Evolutionary conservation across 257 asterid genomes (phyloP).

Genomic region (Coffea canephora): DNA sequence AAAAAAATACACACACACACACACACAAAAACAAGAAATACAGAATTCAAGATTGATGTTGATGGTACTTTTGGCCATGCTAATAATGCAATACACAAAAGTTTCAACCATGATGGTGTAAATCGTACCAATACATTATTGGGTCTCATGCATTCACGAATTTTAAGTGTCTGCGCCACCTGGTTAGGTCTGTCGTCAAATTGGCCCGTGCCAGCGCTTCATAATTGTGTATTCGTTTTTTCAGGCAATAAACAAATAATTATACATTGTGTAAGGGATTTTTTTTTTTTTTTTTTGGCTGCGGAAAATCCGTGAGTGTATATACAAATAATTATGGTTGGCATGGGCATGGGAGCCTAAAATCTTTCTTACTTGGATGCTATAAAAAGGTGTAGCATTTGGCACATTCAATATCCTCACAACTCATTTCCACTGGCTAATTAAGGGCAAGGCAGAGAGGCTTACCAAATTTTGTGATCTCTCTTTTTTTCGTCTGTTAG

Average conservation of each 20-base stretch:
- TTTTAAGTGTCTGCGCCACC: not conserved
- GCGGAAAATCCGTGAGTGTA: too few species aligned
- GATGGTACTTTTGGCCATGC: too few species aligned
- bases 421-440: not conserved
- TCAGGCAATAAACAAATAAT: too few species aligned
- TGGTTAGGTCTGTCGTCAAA: slow-evolving; percentile 5
- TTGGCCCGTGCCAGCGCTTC: slow-evolving; percentile 8
- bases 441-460: too few species aligned
- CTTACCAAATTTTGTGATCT: not conserved
- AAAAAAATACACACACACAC: not conserved
- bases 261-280: too few species aligned
- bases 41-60: not conserved
- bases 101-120: too few species aligned
- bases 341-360: not conserved
- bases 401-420: slow-evolving; percentile 13
- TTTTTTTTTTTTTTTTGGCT: too few species aligned
- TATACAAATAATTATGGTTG: not conserved
- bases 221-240: not conserved
- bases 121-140: not conserved
- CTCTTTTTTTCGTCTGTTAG: not conserved
- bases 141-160: slow-evolving; percentile 3
- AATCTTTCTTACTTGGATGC: slow-evolving; percentile 7
- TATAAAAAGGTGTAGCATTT: slow-evolving; percentile 16
- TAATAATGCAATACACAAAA: too few species aligned
- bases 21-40: too few species aligned